Evolutionary conservation across 78 protist genomes (phyloP).

Genomic region (Dictyostelium firmibasis): DNA sequence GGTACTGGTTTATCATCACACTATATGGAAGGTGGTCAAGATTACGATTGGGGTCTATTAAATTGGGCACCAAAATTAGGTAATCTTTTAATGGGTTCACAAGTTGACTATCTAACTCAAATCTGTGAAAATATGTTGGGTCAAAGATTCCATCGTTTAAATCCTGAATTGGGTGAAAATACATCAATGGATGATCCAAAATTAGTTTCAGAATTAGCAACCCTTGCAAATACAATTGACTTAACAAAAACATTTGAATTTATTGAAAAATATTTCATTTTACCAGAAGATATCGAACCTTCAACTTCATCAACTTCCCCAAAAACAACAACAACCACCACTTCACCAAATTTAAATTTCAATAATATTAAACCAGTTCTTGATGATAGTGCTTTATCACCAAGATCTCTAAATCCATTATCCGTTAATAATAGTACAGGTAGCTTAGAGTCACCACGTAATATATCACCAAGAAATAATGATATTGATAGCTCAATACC

Average conservation of each 20-base stretch:
- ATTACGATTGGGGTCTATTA: slow-evolving; percentile 56
- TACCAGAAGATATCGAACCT: slow-evolving; percentile 32
- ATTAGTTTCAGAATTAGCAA: slow-evolving; percentile 59
- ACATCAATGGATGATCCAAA: slow-evolving; percentile 77
- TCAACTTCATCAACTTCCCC: no score
- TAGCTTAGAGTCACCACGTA: not conserved
- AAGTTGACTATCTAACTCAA: slow-evolving; percentile 59
- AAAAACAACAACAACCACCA: not conserved
- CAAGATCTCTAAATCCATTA: not conserved
- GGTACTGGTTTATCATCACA: slow-evolving; percentile 55
- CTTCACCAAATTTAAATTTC: not conserved
- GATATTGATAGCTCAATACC: not conserved
- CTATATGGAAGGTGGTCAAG: slow-evolving; percentile 71
- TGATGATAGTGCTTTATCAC: not conserved
- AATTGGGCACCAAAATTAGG: slow-evolving; percentile 71
- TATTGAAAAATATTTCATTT: slow-evolving; percentile 50
- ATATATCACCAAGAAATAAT: not conserved
- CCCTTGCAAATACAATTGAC: slow-evolving; percentile 48
- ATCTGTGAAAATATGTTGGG: slow-evolving; percentile 56
- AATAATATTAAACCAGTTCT: not conserved
- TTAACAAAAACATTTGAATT: slow-evolving; percentile 28
- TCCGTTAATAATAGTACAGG: not conserved
- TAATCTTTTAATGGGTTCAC: slow-evolving; percentile 69
- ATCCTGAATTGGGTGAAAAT: slow-evolving; percentile 38
- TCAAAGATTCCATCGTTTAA: slow-evolving; percentile 29